phyloP scores from a whole-genome alignment of 73 alveolate species.

The Effrenium voratum region DNA sequence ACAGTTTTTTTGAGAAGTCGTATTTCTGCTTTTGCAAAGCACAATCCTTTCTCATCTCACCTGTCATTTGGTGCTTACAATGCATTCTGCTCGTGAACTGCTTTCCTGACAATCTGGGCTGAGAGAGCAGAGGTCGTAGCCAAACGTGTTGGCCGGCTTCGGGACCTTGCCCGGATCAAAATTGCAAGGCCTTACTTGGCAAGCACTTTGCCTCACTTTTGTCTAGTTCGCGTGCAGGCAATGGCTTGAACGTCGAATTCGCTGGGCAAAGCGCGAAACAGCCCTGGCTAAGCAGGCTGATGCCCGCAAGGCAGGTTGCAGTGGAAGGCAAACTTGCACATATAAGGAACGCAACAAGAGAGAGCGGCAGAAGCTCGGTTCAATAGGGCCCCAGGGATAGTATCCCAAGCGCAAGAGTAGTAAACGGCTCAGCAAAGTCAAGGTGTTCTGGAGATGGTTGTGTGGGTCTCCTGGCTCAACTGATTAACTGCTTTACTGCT shows the following conservation, averaged over 20 bases:
- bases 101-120: no score
- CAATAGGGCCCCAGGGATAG: no score
- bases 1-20: no score
- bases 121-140: slow-evolving; percentile 64
- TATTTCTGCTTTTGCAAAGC: no score
- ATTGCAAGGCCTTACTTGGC: slow-evolving; percentile 10
- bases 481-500: not conserved
- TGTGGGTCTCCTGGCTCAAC: not conserved
- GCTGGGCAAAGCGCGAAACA: slow-evolving; percentile 64
- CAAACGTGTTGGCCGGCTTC: slow-evolving; percentile 82
- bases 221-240: not conserved
- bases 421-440: not conserved
- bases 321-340: not conserved
- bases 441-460: not conserved
- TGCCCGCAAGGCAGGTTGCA: slow-evolving; percentile 15
- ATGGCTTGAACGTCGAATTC: slow-evolving; percentile 74
- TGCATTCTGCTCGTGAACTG: no score
- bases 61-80: no score
- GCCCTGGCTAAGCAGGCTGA: not conserved
- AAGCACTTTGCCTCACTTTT: not conserved
- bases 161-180: slow-evolving; percentile 55
- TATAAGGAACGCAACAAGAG: not conserved
- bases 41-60: no score
- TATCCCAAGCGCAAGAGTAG: no score
- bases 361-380: not conserved